These are phyloP conservation scores for Periconia digitata DNA, from an alignment of 2,329 filamentous ascomycete genomes.

Conservation along the genomic window DNA sequence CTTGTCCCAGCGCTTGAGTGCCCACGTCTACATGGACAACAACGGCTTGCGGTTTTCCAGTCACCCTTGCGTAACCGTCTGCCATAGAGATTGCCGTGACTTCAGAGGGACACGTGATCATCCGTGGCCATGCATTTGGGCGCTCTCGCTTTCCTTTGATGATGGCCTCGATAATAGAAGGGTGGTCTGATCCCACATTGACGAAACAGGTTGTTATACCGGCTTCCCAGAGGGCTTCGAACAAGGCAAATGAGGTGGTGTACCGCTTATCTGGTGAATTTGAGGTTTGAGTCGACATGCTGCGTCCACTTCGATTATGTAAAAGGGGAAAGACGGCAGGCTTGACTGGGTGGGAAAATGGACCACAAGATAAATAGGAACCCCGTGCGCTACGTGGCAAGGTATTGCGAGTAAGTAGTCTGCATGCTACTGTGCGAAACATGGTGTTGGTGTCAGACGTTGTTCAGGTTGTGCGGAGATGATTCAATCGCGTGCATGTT, in stretches of 20 bases:
- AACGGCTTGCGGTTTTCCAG: slow-evolving; percentile 69
- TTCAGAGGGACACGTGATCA: slow-evolving; percentile 21
- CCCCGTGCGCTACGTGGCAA: no score
- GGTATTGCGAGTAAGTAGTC: no score
- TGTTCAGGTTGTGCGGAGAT: no score
- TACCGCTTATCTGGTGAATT: no score
- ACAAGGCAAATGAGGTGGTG: slow-evolving; percentile 16
- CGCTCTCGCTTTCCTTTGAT: slow-evolving; percentile 20
- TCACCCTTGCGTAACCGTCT: slow-evolving; percentile 46
- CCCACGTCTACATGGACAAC: slow-evolving; percentile 73
- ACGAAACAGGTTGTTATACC: slow-evolving; percentile 16
- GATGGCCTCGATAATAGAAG: slow-evolving; percentile 23
- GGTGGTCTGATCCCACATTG: slow-evolving; percentile 26
- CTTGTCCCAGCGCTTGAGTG: slow-evolving; percentile 71
- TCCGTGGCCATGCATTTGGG: slow-evolving; percentile 10
- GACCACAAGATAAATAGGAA: no score
- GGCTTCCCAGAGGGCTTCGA: slow-evolving; percentile 20
- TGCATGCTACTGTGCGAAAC: no score
- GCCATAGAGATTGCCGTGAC: slow-evolving; percentile 20
- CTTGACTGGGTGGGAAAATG: no score
- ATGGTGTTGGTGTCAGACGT: no score
- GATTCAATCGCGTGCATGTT: no score
- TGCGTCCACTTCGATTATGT: no score
- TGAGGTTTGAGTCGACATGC: no score
- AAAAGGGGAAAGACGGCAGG: no score